Conservation (phyloP, 192 early-diverging fungal species). For the Linderina pennispora region DNA sequence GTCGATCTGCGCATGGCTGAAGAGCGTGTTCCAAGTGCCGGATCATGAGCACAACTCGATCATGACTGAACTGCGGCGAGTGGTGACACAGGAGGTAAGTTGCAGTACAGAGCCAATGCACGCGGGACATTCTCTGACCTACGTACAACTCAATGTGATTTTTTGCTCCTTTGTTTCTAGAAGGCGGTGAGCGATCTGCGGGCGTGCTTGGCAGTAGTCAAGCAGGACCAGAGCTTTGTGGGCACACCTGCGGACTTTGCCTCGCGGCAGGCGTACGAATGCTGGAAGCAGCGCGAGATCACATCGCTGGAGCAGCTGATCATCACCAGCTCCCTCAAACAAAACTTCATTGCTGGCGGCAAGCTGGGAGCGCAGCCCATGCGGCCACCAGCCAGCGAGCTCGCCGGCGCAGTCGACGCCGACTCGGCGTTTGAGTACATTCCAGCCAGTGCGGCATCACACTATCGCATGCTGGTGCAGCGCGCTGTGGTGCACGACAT, state of each 20-base stretch:
- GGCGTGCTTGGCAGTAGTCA: constrained; percentile 31
- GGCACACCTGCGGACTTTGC: constrained; percentile 38
- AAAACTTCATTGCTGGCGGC: constrained; percentile 39
- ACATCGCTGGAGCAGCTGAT: constrained; percentile 45
- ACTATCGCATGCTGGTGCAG: constrained; percentile 26
- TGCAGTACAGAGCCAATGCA: neutral
- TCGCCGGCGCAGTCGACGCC: constrained; percentile 29
- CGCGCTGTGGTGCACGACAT: constrained; percentile 32
- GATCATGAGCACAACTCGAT: constrained; percentile 26
- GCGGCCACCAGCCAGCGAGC: too few relatives aligned
- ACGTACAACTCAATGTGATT: neutral
- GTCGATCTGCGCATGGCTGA: constrained; percentile 25
- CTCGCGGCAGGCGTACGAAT: constrained; percentile 22
- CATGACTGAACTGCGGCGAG: constrained; percentile 23
- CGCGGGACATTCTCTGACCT: neutral
- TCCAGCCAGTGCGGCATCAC: constrained; percentile 21
- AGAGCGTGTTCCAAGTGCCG: constrained; percentile 23
- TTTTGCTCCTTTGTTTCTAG: constrained; percentile 4
- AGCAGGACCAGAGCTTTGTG: constrained; percentile 40
- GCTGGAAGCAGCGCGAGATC: constrained; percentile 47
- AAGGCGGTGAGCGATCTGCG: constrained; percentile 39
- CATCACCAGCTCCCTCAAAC: constrained; percentile 29
- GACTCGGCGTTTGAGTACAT: constrained; percentile 41
- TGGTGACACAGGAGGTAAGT: constrained; percentile 39
- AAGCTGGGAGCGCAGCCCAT: constrained; percentile 20